A percentile compares a stretch with the other conserved stretches of the same genome.
These are phyloP conservation scores for Leptosphaerulina australis DNA, from an alignment of 2,329 filamentous ascomycete genomes.

Conservation along the genomic window DNA sequence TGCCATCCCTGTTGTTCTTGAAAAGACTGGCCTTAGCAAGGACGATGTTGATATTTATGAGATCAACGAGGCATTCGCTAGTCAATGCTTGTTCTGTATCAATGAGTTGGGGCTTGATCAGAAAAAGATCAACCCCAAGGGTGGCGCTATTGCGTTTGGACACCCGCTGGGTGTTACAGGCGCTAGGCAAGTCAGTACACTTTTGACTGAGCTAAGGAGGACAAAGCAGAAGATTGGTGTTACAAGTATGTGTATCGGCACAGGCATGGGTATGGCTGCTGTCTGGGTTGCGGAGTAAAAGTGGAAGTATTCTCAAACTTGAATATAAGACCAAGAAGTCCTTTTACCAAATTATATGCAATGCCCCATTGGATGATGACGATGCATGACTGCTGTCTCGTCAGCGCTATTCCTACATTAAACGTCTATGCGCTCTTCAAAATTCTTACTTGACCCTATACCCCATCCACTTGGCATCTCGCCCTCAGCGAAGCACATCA, in stretches of 20 bases:
- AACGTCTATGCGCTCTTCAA: too few species aligned
- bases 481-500: too few species aligned
- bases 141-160: slow-evolving; percentile 93
- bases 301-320: background rate
- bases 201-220: slow-evolving; percentile 87
- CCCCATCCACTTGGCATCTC: too few species aligned
- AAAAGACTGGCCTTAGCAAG: slow-evolving; percentile 82
- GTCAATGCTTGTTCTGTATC: slow-evolving; percentile 91
- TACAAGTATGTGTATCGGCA: slow-evolving; percentile 95
- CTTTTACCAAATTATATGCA: background rate
- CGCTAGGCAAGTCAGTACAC: slow-evolving; percentile 87
- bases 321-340: background rate
- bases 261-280: slow-evolving; percentile 94
- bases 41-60: slow-evolving; percentile 94
- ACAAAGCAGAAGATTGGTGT: slow-evolving; percentile 85
- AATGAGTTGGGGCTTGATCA: slow-evolving; percentile 82
- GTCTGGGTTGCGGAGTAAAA: slow-evolving; percentile 93
- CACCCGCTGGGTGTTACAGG: slow-evolving; percentile 95
- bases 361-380: too few species aligned
- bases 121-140: slow-evolving; percentile 96
- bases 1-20: slow-evolving; percentile 89
- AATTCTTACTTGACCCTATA: too few species aligned
- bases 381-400: too few species aligned
- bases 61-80: slow-evolving; percentile 99
- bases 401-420: too few species aligned